Evolutionary conservation across 495 filamentous ascomycete genomes (phyloP), one percentile per base, ranked within the genome.

Genomic region (Trichoderma virens): DNA sequence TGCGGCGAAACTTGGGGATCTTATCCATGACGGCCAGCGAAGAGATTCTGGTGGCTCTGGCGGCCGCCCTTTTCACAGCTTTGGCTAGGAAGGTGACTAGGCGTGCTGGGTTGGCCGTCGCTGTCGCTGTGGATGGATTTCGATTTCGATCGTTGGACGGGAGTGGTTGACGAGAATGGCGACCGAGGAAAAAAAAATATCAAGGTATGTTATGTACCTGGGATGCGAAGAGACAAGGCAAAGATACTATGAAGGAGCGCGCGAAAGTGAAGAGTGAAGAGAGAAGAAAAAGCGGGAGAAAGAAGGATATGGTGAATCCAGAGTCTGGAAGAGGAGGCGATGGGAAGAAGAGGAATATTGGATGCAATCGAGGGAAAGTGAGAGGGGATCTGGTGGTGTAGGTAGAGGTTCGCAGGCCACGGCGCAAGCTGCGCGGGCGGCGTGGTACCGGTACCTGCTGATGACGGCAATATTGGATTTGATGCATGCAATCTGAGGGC

Each of bases 1-100:
- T 64, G 2, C 62, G 45, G 32, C 62, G 62, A 32, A 64, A 59
- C 62, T 59, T 59, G 30, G 62, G 45, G 16, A 64, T 30, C 27
- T 64, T 45, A 34, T 64, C 62, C 62, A 64, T 64, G 62, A 32
- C 34, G 2, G 45, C 14, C 39, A 63, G 23, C 39, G 61, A 16
- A 30, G 20, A 30, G 27, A 47, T 47, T 13, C 18, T 51, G 61
- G 34, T 38, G 20, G 61, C 34, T 32, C 14, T 56, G 23, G 51
- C 23, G 23, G 51, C 27, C 11, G 51, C 51, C 25, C 16, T 28
- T 56, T 3, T 9, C 23, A 56, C 51, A 9, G 51, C 23, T 16
- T 8, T 28, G 23, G 51, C 16, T 0, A 27, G 16, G 51, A 56
- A 9, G 11, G 23, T 18, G 51, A 56, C 25, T 30, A 56, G 51